Percentiles rank a stretch among this genome's conserved stretches.
Evolutionary conservation across 129 eudicot genomes (phyloP).

Genomic region (Oenanthe sinensis): DNA sequence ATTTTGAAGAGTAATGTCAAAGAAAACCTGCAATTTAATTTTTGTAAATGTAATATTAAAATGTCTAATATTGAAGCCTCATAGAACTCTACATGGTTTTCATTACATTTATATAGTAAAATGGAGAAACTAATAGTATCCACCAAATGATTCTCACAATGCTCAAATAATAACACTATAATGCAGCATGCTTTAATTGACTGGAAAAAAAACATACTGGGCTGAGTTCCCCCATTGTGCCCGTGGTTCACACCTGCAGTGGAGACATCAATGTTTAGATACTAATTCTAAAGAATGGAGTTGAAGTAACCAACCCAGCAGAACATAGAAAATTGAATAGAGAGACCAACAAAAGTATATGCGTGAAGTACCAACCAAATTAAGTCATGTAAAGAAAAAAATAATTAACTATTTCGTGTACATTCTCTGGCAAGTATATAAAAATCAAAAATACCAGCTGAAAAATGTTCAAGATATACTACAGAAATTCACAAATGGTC

Average conservation of each 20-base stretch:
- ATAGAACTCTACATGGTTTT: not conserved
- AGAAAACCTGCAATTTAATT: not conserved
- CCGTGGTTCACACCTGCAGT: slow-evolving; percentile 78
- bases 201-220: slow-evolving; percentile 49
- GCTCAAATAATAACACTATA: not conserved
- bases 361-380: not conserved
- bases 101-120: not conserved
- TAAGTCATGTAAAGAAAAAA: not conserved
- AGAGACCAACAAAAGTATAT: not conserved
- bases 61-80: not conserved
- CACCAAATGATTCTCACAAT: not conserved
- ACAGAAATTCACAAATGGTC: not conserved
- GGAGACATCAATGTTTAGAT: not conserved
- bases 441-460: not conserved
- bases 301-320: not conserved
- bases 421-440: not conserved
- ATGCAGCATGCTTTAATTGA: not conserved
- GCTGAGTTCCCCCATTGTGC: slow-evolving; percentile 93
- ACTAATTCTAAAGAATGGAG: not conserved
- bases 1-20: not conserved
- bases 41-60: not conserved
- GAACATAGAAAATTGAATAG: not conserved
- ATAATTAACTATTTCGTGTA: not conserved
- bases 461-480: not conserved
- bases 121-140: not conserved